Conservation (phyloP, 129 eudicot species). For the Centaurea solstitialis region DNA sequence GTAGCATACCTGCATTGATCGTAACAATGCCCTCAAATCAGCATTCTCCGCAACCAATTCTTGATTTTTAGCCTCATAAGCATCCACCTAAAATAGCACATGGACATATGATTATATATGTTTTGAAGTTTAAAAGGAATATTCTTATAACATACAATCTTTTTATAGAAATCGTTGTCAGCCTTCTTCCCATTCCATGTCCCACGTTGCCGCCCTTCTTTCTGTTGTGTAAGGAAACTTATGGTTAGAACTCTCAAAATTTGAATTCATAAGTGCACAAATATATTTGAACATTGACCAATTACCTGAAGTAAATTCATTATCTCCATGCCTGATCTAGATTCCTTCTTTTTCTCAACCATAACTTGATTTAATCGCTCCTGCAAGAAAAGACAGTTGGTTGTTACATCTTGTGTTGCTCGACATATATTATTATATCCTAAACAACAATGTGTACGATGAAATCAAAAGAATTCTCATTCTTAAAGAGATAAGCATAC, state of each 20-base stretch:
- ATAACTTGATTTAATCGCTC: constrained; percentile 91
- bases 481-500: constrained; percentile 33
- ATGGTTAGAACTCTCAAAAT: not conserved
- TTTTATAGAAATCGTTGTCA: constrained; percentile 92
- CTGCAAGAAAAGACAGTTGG: constrained; percentile 38
- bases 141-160: constrained; percentile 63
- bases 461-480: not conserved
- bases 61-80: constrained; percentile 95
- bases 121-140: not conserved
- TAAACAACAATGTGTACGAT: not conserved
- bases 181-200: constrained; percentile 97
- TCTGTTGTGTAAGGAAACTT: constrained; percentile 45
- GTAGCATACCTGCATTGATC: constrained; percentile 83
- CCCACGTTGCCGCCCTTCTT: constrained; percentile 99
- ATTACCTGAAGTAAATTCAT: constrained; percentile 96
- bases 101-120: not conserved
- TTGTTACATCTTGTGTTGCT: constrained; percentile 10
- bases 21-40: constrained; percentile 88
- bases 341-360: constrained; percentile 99
- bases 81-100: constrained; percentile 69
- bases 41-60: constrained; percentile 88
- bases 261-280: constrained; percentile 6
- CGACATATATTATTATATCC: not conserved
- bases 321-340: constrained; percentile 98
- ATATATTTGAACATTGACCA: constrained; percentile 10